Conservation (phyloP, 768 basidiomycete species). For the Pleurotus eryngii region DNA sequence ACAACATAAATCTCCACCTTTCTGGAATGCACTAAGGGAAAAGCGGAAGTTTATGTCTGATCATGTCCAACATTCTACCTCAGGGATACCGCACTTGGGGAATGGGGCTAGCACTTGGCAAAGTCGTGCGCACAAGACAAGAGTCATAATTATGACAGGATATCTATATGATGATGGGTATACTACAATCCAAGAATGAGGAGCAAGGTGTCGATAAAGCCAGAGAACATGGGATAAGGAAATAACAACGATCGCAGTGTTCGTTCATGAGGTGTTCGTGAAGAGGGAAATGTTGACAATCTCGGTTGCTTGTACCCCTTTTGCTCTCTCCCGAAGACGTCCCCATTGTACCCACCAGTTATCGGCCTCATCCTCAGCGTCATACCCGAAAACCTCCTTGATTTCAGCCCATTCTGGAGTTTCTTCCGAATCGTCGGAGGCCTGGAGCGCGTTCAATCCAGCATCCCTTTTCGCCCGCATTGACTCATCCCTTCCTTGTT, state of each 20-base stretch:
- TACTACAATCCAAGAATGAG: no score
- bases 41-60: no score
- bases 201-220: background rate
- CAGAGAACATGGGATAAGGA: background rate
- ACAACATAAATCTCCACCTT: no score
- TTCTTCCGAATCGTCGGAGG: conserved; percentile 15
- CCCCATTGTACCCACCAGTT: conserved; percentile 54
- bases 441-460: conserved; percentile 11
- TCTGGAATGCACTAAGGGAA: no score
- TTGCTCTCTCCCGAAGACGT: conserved; percentile 10
- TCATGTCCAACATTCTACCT: no score
- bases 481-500: conserved; percentile 39
- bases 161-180: no score
- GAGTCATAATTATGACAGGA: no score
- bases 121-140: no score
- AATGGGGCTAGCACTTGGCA: no score
- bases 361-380: conserved; percentile 56
- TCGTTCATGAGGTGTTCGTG: background rate
- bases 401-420: conserved; percentile 42
- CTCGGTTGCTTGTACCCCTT: conserved; percentile 1
- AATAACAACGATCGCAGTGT: background rate
- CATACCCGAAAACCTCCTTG: conserved; percentile 47
- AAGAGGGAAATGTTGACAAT: background rate
- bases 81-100: no score
- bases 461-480: conserved; percentile 18